phyloP scores from a whole-genome alignment of 164 flowering plant species.

The Hamamelis virginiana region DNA sequence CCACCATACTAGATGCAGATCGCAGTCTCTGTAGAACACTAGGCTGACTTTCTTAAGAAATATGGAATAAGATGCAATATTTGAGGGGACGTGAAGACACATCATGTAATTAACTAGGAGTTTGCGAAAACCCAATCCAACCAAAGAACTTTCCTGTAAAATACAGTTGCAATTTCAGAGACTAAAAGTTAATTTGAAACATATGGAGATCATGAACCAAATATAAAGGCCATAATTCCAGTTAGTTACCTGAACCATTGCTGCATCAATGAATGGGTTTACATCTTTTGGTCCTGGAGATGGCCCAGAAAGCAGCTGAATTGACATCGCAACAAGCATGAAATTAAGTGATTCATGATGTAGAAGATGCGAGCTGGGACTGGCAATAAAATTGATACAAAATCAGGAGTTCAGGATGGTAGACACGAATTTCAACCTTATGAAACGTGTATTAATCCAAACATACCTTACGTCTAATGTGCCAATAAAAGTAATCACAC shows the following conservation, averaged over 20 bases:
- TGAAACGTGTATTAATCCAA: constrained; percentile 8
- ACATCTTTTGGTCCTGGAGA: constrained; percentile 78
- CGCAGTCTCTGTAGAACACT: constrained; percentile 91
- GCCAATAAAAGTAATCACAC: constrained; percentile 70
- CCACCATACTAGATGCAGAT: constrained; percentile 80
- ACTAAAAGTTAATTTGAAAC: not conserved
- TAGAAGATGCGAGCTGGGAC: constrained; percentile 65
- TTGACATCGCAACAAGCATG: constrained; percentile 86
- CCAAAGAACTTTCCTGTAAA: constrained; percentile 72
- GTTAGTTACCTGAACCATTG: constrained; percentile 72
- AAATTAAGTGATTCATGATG: constrained; percentile 90
- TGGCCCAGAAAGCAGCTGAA: constrained; percentile 90
- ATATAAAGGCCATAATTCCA: not conserved
- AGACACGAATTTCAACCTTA: not conserved
- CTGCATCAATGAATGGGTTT: constrained; percentile 90
- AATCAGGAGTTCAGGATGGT: constrained; percentile 24
- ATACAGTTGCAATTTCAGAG: constrained; percentile 1
- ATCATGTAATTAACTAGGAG: constrained; percentile 66
- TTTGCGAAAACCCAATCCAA: constrained; percentile 58
- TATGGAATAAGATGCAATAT: constrained; percentile 44
- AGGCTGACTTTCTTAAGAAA: constrained; percentile 59
- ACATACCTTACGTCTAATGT: constrained; percentile 76
- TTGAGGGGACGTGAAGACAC: constrained; percentile 50
- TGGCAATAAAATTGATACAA: constrained; percentile 23
- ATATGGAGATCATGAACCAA: not conserved